Base-by-base conservation (phyloP, 768 basidiomycete genomes). In the Suillus bovinus region DNA sequence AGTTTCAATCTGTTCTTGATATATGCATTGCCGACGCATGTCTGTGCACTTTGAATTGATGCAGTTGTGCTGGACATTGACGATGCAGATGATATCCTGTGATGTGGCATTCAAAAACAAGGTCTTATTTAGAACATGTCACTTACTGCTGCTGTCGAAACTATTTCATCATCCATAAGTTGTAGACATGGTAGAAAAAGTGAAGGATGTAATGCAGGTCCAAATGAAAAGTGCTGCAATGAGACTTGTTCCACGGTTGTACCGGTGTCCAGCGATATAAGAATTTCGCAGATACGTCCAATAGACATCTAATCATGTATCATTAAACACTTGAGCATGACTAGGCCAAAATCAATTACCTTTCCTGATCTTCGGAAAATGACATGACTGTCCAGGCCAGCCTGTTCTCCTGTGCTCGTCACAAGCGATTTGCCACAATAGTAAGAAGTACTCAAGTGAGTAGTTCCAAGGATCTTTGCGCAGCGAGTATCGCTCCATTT, bases 1-100 rank as follows among this genome's bases (percentile, higher is more conserved):
- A 4, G 67, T 66, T 46, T n/a, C 27, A 11, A 62, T 58, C 16
- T 58, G 50, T 57, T 68, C 67, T 55, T 68, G 66, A 29, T 17
- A 54, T 24, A 20, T 47, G 10, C 20, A 9, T 20, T n/a, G 22
- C 39, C 4, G 20, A 24, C 2, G 5, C 44, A 53, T 49, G 16
- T 60, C 29, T 9, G 38, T 46, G 42, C 67, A 68, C n/a, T 63
- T 55, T 6, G 60, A 61, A 33, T 27, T 11, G 20, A 46, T n/a
- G 39, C 67, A 68, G 47, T 68, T 50, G 39, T 68, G 67, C 49
- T 68, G 67, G n/a, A 67, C n/a, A 47, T 69, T 69, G 3, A 68
- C 62, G 0, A 34, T 33, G 33, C 39, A 67, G 31, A 64, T 50
- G 41, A 67, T 64, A 31, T 69, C 62, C 68, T 69, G 42, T 17